A percentile compares a stretch with the other conserved stretches of the same genome.
Conservation (phyloP, 1,284 basidiomycete species). For the Rhodotorula sp. region DNA sequence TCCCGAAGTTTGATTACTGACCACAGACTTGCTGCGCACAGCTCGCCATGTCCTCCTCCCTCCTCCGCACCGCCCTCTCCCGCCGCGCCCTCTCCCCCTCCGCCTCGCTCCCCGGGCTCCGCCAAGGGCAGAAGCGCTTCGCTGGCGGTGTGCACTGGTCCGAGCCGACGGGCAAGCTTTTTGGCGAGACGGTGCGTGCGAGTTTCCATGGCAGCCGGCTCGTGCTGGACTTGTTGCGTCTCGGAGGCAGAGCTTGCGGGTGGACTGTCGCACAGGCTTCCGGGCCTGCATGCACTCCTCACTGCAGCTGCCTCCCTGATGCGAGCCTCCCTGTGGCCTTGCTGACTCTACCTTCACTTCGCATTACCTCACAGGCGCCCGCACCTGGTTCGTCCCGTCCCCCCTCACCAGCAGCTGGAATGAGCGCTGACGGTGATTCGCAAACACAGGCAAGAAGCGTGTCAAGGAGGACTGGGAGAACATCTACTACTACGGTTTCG, state of each 20-base stretch:
- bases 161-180: conserved; percentile 81
- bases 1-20: background rate
- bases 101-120: background rate
- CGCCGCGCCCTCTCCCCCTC: conserved; percentile 5
- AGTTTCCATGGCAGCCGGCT: accelerated
- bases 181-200: conserved; percentile 76
- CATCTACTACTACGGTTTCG: conserved; percentile 82
- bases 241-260: too few species aligned
- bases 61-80: conserved; percentile 7
- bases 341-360: background rate
- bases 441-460: conserved; percentile 68
- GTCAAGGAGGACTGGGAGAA: conserved; percentile 83
- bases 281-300: too few species aligned
- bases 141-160: conserved; percentile 77
- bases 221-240: too few species aligned
- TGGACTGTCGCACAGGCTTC: too few species aligned
- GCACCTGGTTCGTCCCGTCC: conserved; percentile 23
- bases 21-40: background rate
- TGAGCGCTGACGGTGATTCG: conserved; percentile 13
- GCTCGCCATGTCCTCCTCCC: conserved; percentile 3
- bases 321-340: background rate
- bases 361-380: conserved; percentile 18
- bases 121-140: conserved; percentile 49
- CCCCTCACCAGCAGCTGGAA: conserved; percentile 40
- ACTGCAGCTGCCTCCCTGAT: background rate